These are phyloP conservation scores for Tricharina praecox DNA, from an alignment of 495 filamentous ascomycete species.

Conservation along the genomic window DNA sequence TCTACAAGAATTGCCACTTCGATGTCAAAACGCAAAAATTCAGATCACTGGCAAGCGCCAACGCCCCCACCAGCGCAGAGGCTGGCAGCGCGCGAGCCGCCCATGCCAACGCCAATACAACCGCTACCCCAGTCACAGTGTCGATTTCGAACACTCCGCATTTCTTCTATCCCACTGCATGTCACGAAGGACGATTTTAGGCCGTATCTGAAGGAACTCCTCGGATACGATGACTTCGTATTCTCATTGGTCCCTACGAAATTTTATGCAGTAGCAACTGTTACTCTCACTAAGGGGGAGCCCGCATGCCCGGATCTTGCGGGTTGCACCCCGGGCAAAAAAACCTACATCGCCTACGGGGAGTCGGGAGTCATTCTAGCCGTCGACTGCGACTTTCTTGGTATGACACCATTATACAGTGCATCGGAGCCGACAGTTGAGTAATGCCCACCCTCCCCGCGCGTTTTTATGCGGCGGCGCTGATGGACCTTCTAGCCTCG, in stretches of 20 bases:
- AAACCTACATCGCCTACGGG: background rate
- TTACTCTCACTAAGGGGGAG: background rate
- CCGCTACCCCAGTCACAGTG: too few species aligned
- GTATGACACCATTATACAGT: constrained; percentile 11
- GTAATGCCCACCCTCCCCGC: background rate
- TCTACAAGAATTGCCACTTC: too few species aligned
- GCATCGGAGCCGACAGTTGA: constrained; percentile 6
- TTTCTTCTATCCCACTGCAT: background rate
- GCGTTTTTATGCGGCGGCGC: background rate
- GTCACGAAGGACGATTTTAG: background rate
- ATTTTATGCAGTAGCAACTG: background rate
- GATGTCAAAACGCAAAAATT: too few species aligned
- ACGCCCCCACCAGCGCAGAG: too few species aligned
- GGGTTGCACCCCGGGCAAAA: background rate
- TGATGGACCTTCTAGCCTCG: constrained; percentile 1
- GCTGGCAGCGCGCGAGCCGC: too few species aligned
- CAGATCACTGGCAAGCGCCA: too few species aligned
- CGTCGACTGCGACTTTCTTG: constrained; percentile 10
- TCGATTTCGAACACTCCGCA: background rate
- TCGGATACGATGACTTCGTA: background rate
- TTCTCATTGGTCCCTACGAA: background rate
- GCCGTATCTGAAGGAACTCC: background rate
- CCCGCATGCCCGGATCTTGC: background rate
- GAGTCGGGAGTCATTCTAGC: background rate
- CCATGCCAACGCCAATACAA: too few species aligned